Conservation (phyloP, 805 yeast genomes). For the Myxozyma lipomycoides region DNA sequence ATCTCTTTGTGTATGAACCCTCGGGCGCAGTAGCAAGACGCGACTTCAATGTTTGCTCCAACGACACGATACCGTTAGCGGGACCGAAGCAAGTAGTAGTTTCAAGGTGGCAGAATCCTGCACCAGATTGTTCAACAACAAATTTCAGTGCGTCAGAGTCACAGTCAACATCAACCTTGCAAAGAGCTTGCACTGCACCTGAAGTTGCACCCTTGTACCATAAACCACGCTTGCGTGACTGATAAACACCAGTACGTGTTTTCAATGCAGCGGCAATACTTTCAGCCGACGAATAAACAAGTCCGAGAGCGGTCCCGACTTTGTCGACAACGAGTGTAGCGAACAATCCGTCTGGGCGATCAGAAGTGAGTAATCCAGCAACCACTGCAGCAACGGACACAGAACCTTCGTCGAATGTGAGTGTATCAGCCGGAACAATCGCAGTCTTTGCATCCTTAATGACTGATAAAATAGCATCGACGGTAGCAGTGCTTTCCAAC, state of each 20-base stretch:
- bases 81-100: conserved; percentile 78
- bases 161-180: conserved; percentile 72
- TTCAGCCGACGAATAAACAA: conserved; percentile 83
- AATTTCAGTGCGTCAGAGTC: conserved; percentile 89
- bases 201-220: conserved; percentile 97
- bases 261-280: conserved; percentile 78
- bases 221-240: conserved; percentile 80
- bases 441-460: conserved; percentile 3
- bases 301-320: conserved; percentile 72
- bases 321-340: conserved; percentile 76
- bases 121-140: conserved; percentile 77
- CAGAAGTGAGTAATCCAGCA: conserved; percentile 45
- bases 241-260: conserved; percentile 85
- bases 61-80: conserved; percentile 58
- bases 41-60: conserved; percentile 62
- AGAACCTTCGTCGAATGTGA: conserved; percentile 19
- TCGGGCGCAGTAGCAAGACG: conserved; percentile 71
- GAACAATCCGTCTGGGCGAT: conserved; percentile 79
- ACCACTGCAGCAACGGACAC: conserved; percentile 25
- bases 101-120: conserved; percentile 89
- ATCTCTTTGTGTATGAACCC: conserved; percentile 90
- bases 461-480: conserved; percentile 27
- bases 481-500: neutral
- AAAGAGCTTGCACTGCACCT: conserved; percentile 85
- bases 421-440: conserved; percentile 10